Evolutionary conservation across 2,329 filamentous ascomycete genomes (phyloP).

Genomic region (Periglandula ipomoeae): DNA sequence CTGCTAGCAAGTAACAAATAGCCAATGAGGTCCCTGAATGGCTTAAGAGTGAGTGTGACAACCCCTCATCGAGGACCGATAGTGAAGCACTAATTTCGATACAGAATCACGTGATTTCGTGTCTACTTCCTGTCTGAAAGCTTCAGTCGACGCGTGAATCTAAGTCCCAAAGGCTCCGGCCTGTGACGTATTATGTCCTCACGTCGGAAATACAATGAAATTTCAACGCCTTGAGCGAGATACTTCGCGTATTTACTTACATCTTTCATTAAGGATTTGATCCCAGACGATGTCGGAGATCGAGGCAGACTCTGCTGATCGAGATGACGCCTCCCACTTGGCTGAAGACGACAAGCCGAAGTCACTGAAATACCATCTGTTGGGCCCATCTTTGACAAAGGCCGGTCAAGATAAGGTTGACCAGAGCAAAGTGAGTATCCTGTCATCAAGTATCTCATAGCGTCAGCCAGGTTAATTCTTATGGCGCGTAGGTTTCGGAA

Average conservation of each 20-base stretch:
- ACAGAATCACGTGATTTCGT: constrained; percentile 7
- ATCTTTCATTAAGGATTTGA: neutral
- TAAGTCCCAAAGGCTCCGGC: too few species aligned
- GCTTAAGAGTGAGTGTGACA: neutral
- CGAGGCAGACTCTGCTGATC: neutral
- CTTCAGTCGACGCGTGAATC: neutral
- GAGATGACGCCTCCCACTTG: neutral
- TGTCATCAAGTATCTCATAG: neutral
- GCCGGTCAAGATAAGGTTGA: constrained; percentile 91
- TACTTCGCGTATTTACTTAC: neutral
- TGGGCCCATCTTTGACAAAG: constrained; percentile 88
- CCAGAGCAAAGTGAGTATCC: constrained; percentile 62
- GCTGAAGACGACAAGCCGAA: constrained; percentile 25
- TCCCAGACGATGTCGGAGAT: neutral
- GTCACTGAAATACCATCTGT: constrained; percentile 79
- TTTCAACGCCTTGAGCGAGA: neutral
- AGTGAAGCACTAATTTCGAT: too few species aligned
- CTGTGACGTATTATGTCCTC: too few species aligned
- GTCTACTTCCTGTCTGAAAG: neutral
- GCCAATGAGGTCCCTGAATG: neutral
- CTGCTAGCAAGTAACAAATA: neutral
- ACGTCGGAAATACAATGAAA: neutral
- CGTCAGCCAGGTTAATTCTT: neutral
- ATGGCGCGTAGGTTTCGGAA: constrained; percentile 61
- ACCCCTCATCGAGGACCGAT: neutral